Evolutionary conservation across 2,329 filamentous ascomycete species (phyloP), one percentile per base, ranked within the genome.

Genomic region (Fusarium lateritium): DNA sequence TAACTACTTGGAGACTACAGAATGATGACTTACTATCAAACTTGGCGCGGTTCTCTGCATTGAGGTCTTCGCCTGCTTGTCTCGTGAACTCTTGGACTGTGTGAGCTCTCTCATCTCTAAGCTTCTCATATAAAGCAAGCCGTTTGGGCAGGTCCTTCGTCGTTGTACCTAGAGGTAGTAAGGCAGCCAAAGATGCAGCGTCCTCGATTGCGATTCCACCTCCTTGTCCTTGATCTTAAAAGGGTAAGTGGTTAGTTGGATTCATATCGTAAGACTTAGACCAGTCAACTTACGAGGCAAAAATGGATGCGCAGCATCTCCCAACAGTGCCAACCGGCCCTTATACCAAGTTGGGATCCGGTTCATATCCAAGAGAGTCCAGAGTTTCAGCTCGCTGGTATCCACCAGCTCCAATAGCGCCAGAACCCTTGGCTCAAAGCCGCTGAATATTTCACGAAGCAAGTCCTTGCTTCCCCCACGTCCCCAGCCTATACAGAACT

Each of bases 251-350:
- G 7, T 64, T 9, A 63, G 51, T 0, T 5, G 10, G 2, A 9
- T 15, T 11, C 0, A 11, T 24, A 0, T 7, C 0, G 9, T 0
- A 14, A 1, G 14, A 2, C 2, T 0, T 2, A 0, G 0, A 1
- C 0, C 0, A 3, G 1, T 26, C 0, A 0, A 51, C 69, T 39
- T 15, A 71, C 69, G 71, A 6, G 89, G 90, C 1, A 89, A 79
- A 71, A 92, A 91, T 0, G 90, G 89, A 74, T 93, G 90, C 0
- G 89, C 90, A 0, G 90, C 89, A 73, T 92, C 90, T 0, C 91
- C 90, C 1, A 92, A 76, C 0, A 92, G 76, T 2, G 83, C 88
- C 19, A 91, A 74, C 7, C 80, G 83, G 1, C 78, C 85, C 4
- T 85, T 83, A 0, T 82, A 79, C 85, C 88, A 92, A 0, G 78